Conservation (phyloP, 192 early-diverging fungal species). For the Dissophora globulifera region DNA sequence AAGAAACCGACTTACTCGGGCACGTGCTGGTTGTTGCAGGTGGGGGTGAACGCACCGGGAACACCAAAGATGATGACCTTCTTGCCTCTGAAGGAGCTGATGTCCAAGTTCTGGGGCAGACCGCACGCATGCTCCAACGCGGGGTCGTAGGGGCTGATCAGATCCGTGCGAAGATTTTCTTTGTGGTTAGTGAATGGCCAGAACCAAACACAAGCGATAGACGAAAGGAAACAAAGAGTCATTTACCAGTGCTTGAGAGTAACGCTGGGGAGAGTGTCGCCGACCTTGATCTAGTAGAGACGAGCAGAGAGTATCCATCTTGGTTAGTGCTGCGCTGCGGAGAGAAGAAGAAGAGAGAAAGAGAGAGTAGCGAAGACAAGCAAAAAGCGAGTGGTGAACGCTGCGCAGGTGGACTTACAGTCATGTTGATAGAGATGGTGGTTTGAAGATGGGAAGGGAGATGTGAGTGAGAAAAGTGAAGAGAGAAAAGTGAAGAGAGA, state of each 20-base stretch:
- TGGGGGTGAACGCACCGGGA: conserved; percentile 75
- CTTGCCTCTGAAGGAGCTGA: conserved; percentile 67
- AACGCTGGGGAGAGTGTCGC: conserved; percentile 46
- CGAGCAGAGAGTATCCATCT: no score
- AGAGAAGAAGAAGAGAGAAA: no score
- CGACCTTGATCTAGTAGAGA: conserved; percentile 31
- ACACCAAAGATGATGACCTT: conserved; percentile 75
- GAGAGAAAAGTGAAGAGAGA: background rate
- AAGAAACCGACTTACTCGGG: conserved; percentile 55
- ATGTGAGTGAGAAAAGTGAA: conserved; percentile 1
- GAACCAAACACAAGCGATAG: background rate
- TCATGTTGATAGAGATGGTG: conserved; percentile 17
- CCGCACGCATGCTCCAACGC: conserved; percentile 38
- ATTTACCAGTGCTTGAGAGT: conserved; percentile 48
- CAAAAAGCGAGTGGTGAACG: no score
- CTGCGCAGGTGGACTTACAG: conserved; percentile 18
- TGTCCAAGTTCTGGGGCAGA: conserved; percentile 46
- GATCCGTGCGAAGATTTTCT: no score
- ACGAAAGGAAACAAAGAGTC: background rate
- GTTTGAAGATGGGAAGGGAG: background rate
- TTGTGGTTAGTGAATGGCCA: background rate
- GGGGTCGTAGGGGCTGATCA: conserved; percentile 41
- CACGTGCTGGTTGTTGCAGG: conserved; percentile 64
- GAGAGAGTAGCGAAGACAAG: no score
- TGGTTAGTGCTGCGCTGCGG: no score